Evolutionary conservation across 202 grass and related monocot species (phyloP).

Genomic region (Zizania palustris): DNA sequence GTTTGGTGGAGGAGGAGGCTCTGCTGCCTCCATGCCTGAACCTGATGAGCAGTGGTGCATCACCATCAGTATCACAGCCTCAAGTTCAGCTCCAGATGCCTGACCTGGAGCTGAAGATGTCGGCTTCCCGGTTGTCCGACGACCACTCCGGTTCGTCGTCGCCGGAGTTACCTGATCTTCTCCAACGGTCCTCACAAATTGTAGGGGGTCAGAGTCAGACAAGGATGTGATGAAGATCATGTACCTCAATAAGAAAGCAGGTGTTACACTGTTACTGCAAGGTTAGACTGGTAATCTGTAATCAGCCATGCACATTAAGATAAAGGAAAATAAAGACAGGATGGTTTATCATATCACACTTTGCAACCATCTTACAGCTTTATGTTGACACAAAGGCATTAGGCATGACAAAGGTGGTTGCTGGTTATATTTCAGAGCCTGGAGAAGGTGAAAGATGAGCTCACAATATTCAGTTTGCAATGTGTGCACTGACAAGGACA

Average conservation of each 20-base stretch:
- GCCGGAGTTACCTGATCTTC: conserved; percentile 38
- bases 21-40: conserved; percentile 42
- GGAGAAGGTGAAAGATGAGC: conserved; percentile 42
- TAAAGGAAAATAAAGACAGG: neutral
- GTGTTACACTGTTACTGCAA: conserved; percentile 3
- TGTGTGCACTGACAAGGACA: conserved; percentile 41
- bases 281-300: neutral
- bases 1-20: conserved; percentile 7
- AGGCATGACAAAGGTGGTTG: conserved; percentile 20
- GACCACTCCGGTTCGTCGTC: conserved; percentile 8
- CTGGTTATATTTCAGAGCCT: conserved; percentile 26
- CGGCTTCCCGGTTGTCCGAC: conserved; percentile 43
- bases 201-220: conserved; percentile 14
- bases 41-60: conserved; percentile 36
- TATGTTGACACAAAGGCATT: conserved; percentile 50
- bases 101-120: conserved; percentile 62
- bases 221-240: conserved; percentile 19
- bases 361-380: conserved; percentile 41
- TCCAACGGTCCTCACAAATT: conserved; percentile 18
- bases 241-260: conserved; percentile 8
- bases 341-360: conserved; percentile 3
- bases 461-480: conserved; percentile 43
- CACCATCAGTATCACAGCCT: conserved; percentile 19
- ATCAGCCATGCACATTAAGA: neutral
- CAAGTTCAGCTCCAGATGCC: conserved; percentile 40